These are phyloP conservation scores for Spathaspora sp. DNA, from an alignment of 1,139 yeast species.

Conservation along the genomic window DNA sequence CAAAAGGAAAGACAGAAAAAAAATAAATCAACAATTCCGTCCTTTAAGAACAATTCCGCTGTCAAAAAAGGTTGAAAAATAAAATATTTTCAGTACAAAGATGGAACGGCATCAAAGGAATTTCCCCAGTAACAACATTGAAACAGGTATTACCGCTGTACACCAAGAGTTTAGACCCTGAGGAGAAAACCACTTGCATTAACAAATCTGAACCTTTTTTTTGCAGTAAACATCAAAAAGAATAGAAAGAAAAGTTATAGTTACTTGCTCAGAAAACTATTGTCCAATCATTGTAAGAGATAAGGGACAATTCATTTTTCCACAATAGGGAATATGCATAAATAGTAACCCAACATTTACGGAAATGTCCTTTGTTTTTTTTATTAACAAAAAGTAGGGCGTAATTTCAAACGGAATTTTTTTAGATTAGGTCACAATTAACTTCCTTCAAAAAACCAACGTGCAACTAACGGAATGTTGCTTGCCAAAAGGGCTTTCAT, in stretches of 20 bases:
- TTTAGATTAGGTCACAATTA: background rate
- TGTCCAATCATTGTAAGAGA: background rate
- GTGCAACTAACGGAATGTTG: background rate
- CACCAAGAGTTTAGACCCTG: background rate
- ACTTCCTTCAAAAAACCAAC: background rate
- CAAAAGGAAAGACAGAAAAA: background rate
- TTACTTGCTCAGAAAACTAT: background rate
- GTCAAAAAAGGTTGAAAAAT: background rate
- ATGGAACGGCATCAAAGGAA: background rate
- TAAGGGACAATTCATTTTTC: background rate
- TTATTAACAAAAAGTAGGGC: background rate
- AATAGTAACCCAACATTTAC: slow-evolving; percentile 1
- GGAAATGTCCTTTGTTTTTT: background rate
- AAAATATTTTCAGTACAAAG: background rate
- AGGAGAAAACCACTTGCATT: background rate
- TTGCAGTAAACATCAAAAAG: background rate
- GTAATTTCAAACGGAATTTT: background rate
- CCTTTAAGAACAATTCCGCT: background rate
- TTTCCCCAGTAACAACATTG: background rate
- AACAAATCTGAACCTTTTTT: background rate
- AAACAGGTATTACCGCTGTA: background rate
- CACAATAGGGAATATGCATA: background rate
- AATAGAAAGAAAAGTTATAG: background rate
- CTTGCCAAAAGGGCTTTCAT: background rate
- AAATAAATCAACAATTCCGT: background rate